Evolutionary conservation across 139 green algal species (phyloP), one percentile per base, ranked within the genome.

Genomic region (Tetradesmus lagerheimii): DNA sequence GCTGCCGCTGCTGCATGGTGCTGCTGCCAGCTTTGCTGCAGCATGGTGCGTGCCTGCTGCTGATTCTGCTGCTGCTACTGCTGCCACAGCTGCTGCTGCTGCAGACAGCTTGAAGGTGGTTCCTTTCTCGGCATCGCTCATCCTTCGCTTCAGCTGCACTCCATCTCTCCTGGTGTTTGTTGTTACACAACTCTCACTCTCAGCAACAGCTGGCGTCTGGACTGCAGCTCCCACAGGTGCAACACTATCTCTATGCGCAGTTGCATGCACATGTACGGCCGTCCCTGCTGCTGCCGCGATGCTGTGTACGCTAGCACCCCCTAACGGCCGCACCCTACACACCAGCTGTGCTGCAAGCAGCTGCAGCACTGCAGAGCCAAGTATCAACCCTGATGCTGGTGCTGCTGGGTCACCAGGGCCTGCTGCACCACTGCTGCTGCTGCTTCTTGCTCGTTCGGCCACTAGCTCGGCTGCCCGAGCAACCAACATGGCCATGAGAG

Each of bases 281-380:
- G 4, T 23, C 20, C 38, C 78, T 64, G 77, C 77, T 83, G 77
- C 35, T 83, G 77, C 11, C n/a, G 35, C 35, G 20, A 57, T 6
- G 16, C 38, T 67, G 0, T 35, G 23, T 39, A 47, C 45, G 15
- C 80, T 45, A 85, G 39, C 23, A 11, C 29, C 43, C n/a, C 11
- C 80, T 31, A 29, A 43, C 29, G 81, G 39, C 62, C 76, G 64
- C 29, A 76, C 37, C 45, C 66, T 86, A 39, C 41, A 37, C 4
- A 47, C 79, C 27, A 57, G 53, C 85, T 79, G 90, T 45, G 35
- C 89, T 74, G 27, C 87, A 76, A 38, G 85, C 89, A 74, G 76
- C 43, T 94, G 80, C 38, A 91, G 47, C 25, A 67, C 15, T 0
- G 92, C 90, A 57, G 94, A 89, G 3, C 85, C 45, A 38, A 95